Base-by-base conservation (phyloP, 1,284 basidiomycete species). In the Phlebopus sp. region DNA sequence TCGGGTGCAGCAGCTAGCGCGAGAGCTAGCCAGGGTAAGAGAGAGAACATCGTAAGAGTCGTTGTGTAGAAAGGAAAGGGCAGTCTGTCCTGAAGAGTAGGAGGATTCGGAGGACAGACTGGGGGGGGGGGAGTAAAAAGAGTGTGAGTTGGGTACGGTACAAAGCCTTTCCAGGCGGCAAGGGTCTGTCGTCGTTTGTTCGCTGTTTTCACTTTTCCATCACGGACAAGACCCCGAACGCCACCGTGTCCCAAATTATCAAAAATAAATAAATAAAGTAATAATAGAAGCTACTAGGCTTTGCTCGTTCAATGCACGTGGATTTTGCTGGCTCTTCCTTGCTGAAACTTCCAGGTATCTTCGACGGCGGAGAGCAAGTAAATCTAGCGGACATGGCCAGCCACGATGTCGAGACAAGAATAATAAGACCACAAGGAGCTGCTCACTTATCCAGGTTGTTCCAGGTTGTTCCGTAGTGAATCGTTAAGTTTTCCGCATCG, bases 11-110 rank as follows among this genome's bases (percentile, higher is more conserved):
- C 54, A 35, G 68, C 71, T 36, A 77, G 60, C 54, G 63, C 63
- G 41, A 77, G 50, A 36, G 64, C 66, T 34, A 70, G 55, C 55
- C 62, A 64, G 23, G 56, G 50, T 37, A 62, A 49, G 25, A 51
- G 49, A 14, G 56, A 47, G 42, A 64, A 46, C 67, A 68, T 68
- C 37, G 37, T 17, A 13, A 29, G 14, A n/a, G 21, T 17, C 23
- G 40, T 49, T 29, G 37, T 39, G 21, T 37, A 42, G 35, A 5
- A n/a, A 15, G 21, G 44, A 23, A 42, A 0, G 18, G 42, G 31
- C 34, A 30, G 11, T n/a, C 32, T 38, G 40, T 37, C 32, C 10
- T 17, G 45, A 31, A 21, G 15, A 50, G 37, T 25, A 56, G 14
- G 30, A 21, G 11, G 13, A 39, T 37, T 15, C 13, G 35, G 37